Evolutionary conservation across 176 grass and related monocot genomes (phyloP).

Genomic region (Miscanthus lutarioriparius): DNA sequence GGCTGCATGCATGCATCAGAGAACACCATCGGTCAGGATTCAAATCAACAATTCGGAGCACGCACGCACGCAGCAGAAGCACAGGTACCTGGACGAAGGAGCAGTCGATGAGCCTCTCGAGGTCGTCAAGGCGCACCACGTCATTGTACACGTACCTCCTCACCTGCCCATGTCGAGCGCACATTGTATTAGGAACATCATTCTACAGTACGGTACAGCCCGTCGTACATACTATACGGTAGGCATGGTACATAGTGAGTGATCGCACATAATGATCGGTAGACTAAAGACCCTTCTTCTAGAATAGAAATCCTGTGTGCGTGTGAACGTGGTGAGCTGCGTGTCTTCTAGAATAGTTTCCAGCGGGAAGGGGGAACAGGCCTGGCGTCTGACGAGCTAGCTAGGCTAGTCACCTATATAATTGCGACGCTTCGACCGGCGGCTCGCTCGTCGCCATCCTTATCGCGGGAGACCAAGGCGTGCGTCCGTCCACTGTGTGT

Average conservation of each 20-base stretch:
- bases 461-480: conserved; percentile 5
- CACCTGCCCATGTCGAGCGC: conserved; percentile 40
- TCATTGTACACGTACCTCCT: conserved; percentile 95
- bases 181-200: neutral
- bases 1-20: conserved; percentile 35
- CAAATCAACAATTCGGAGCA: neutral
- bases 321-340: neutral
- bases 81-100: conserved; percentile 63
- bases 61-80: neutral
- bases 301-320: neutral
- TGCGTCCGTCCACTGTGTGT: neutral
- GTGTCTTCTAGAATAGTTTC: neutral
- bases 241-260: too few species aligned
- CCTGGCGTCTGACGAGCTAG: neutral
- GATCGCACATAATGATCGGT: too few species aligned
- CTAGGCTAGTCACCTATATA: conserved; percentile 44
- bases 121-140: conserved; percentile 87
- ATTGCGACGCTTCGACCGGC: conserved; percentile 60
- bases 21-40: neutral
- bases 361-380: neutral
- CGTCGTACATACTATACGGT: too few species aligned
- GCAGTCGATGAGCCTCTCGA: conserved; percentile 91
- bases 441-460: conserved; percentile 60
- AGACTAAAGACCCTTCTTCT: too few species aligned
- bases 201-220: neutral